Conservation (phyloP, 345 rosid genomes). For the Microthlaspi erraticum region DNA sequence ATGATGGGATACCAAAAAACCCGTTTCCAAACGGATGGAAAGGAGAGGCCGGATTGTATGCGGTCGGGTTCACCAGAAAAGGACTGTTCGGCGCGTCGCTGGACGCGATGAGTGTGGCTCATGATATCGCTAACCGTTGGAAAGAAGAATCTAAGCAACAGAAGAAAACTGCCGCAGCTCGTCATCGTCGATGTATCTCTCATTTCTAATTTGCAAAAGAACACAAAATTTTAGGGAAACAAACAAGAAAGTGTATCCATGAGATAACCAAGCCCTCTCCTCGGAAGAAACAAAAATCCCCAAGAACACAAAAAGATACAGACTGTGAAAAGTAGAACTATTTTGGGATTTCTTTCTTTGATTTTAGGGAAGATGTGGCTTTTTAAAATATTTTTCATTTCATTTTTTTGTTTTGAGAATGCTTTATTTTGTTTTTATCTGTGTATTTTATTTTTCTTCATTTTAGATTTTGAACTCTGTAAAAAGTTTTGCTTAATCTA, state of each 20-base stretch:
- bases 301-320: neutral
- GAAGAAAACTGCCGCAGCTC: constrained; percentile 57
- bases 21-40: constrained; percentile 93
- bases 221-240: constrained; percentile 18
- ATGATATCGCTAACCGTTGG: constrained; percentile 72
- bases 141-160: constrained; percentile 77
- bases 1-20: constrained; percentile 71
- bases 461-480: constrained; percentile 41
- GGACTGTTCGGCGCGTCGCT: constrained; percentile 83
- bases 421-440: constrained; percentile 28
- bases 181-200: constrained; percentile 88
- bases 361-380: constrained; percentile 67
- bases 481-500: constrained; percentile 45
- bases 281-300: constrained; percentile 13
- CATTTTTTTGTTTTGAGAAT: constrained; percentile 38
- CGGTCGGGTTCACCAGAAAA: constrained; percentile 91
- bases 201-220: constrained; percentile 47
- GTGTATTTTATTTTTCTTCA: constrained; percentile 11
- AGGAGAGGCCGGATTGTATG: constrained; percentile 78
- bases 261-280: constrained; percentile 63
- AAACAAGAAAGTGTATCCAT: constrained; percentile 12
- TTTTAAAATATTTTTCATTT: neutral
- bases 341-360: constrained; percentile 33
- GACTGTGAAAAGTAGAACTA: constrained; percentile 21
- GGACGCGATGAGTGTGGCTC: constrained; percentile 72